A percentile compares a stretch with the other conserved stretches of the same genome.
These are phyloP conservation scores for Spongospora subterranea DNA, from an alignment of 208 protist genomes.

Conservation along the genomic window DNA sequence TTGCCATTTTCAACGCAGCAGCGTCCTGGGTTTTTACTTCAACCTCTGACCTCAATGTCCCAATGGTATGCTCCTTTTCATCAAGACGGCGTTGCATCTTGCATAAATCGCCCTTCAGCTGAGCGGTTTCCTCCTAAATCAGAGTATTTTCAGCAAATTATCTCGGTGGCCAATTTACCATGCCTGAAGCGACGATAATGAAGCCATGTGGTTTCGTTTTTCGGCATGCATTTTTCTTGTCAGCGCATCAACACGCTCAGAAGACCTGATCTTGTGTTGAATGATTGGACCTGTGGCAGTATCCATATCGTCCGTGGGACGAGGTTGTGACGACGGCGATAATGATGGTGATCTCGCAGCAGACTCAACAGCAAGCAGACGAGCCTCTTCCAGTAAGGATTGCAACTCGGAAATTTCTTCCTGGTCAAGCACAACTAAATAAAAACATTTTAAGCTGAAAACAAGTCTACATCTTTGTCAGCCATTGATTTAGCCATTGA, in stretches of 20 bases:
- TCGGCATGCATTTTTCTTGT: conserved; percentile 9
- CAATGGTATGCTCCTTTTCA: background rate
- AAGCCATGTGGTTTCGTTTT: conserved; percentile 12
- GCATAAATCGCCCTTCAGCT: background rate
- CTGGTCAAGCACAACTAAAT: background rate
- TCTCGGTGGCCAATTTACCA: background rate
- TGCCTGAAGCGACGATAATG: background rate
- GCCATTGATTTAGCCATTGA: background rate
- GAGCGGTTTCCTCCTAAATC: background rate
- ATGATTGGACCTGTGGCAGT: conserved; percentile 15
- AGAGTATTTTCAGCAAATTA: background rate
- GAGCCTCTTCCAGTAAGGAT: background rate
- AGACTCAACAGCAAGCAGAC: background rate
- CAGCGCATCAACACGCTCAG: background rate
- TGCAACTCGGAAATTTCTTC: conserved; percentile 37
- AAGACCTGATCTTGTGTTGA: conserved; percentile 20
- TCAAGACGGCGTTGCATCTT: background rate
- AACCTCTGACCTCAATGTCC: no score
- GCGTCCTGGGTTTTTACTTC: no score
- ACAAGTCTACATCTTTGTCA: conserved; percentile 27
- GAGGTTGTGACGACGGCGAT: background rate
- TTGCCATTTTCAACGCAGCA: background rate
- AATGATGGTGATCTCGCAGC: background rate
- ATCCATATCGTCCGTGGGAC: background rate
- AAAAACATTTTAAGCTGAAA: background rate